These are phyloP conservation scores for Carallia brachiata DNA, from an alignment of 345 rosid genomes.

Conservation along the genomic window DNA sequence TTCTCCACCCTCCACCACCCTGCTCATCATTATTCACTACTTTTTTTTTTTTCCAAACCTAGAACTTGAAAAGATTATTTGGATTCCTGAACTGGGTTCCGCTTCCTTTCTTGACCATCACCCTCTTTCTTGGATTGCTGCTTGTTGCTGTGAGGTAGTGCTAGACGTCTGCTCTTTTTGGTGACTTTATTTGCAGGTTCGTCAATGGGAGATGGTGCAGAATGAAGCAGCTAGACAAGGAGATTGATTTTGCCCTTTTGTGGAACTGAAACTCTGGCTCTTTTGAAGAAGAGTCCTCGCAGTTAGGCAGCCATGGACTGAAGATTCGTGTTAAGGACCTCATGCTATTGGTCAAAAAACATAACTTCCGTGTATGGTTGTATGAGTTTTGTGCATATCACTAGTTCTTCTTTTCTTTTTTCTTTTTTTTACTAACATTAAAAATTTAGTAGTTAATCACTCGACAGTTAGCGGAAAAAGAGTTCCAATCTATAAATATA, in stretches of 20 bases:
- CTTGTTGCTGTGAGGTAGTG: slow-evolving; percentile 16
- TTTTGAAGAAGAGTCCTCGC: slow-evolving; percentile 36
- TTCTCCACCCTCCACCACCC: slow-evolving; percentile 28
- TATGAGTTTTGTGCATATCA: too few relatives aligned
- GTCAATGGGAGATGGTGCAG: slow-evolving; percentile 26
- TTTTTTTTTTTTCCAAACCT: slow-evolving; percentile 35
- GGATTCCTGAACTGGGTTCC: slow-evolving; percentile 14
- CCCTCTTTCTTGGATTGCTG: neutral
- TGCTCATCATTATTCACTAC: slow-evolving; percentile 18
- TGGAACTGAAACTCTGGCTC: slow-evolving; percentile 42
- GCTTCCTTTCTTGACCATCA: slow-evolving; percentile 3
- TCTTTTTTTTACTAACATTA: too few relatives aligned
- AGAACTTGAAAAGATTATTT: slow-evolving; percentile 44
- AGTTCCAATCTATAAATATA: too few relatives aligned
- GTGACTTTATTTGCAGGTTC: slow-evolving; percentile 25
- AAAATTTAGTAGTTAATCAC: too few relatives aligned
- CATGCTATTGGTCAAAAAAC: slow-evolving; percentile 13
- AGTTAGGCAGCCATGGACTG: slow-evolving; percentile 50
- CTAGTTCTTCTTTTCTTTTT: too few relatives aligned
- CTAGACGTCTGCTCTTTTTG: slow-evolving; percentile 19
- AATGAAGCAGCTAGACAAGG: slow-evolving; percentile 20
- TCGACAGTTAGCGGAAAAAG: too few relatives aligned
- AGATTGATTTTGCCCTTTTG: slow-evolving; percentile 39
- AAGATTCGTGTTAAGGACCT: slow-evolving; percentile 53
- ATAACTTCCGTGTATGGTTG: too few relatives aligned